These are phyloP conservation scores for Candida vaughaniae DNA, from an alignment of 805 yeast species.

Conservation along the genomic window DNA sequence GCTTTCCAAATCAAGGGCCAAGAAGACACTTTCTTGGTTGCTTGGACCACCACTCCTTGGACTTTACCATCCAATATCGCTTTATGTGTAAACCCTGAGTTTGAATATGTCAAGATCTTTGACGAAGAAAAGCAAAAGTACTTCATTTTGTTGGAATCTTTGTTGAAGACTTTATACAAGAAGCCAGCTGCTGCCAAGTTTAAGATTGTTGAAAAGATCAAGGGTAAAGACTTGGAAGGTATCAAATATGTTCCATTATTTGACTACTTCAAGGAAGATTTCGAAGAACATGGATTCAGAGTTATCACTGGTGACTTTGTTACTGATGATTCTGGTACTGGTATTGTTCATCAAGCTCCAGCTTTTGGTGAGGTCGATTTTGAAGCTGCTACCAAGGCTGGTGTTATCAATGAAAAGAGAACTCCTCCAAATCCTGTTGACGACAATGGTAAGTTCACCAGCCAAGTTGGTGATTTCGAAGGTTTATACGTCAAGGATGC, in stretches of 20 bases:
- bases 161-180: constrained; percentile 83
- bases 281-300: constrained; percentile 74
- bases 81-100: constrained; percentile 85
- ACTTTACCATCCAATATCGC: constrained; percentile 94
- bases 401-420: constrained; percentile 66
- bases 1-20: constrained; percentile 82
- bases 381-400: constrained; percentile 71
- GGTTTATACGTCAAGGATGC: constrained; percentile 95
- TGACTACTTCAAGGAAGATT: constrained; percentile 73
- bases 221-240: constrained; percentile 81
- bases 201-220: constrained; percentile 75
- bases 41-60: constrained; percentile 99
- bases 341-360: constrained; percentile 98
- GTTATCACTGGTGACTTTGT: constrained; percentile 85
- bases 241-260: constrained; percentile 79
- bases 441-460: constrained; percentile 83
- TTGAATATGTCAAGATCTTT: constrained; percentile 87
- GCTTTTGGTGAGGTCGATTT: constrained; percentile 99
- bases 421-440: constrained; percentile 93
- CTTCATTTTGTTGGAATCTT: constrained; percentile 81
- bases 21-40: constrained; percentile 80
- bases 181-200: constrained; percentile 89
- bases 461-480: constrained; percentile 67
- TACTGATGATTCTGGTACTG: constrained; percentile 94
- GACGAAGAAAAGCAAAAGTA: constrained; percentile 83